Evolutionary conservation across 495 filamentous ascomycete genomes (phyloP).

Genomic region (Jackrogersella minutella): DNA sequence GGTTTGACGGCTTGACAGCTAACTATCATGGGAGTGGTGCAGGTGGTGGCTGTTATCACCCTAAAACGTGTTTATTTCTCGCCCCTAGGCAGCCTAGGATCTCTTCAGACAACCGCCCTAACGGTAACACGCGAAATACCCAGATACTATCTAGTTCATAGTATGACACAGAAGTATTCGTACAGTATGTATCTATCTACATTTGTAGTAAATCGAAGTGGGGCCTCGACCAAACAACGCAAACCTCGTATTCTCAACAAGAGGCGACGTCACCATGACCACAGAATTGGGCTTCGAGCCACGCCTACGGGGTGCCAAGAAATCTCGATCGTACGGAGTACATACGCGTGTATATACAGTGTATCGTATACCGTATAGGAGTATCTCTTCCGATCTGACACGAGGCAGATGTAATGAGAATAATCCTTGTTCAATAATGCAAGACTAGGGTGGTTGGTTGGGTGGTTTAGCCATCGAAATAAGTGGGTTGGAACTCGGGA

Average conservation of each 20-base stretch:
- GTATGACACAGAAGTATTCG: constrained; percentile 3
- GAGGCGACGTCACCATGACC: constrained; percentile 35
- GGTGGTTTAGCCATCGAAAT: background rate
- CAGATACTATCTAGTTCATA: background rate
- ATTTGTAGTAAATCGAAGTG: constrained; percentile 8
- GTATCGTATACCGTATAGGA: background rate
- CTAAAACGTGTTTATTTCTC: background rate
- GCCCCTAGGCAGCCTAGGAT: background rate
- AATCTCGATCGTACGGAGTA: constrained; percentile 17
- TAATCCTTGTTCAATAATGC: background rate
- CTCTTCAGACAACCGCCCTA: background rate
- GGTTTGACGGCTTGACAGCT: background rate
- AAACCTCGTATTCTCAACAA: constrained; percentile 40
- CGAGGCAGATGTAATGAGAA: background rate
- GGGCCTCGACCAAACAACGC: constrained; percentile 22
- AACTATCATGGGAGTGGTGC: too few relatives aligned
- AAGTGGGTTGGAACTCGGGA: constrained; percentile 7
- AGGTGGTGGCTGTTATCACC: too few relatives aligned
- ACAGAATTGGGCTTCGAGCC: constrained; percentile 9
- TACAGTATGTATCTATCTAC: background rate
- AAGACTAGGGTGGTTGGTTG: background rate
- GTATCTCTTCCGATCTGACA: background rate
- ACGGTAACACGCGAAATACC: background rate
- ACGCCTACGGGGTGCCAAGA: constrained; percentile 16
- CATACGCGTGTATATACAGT: background rate